Base-by-base conservation (phyloP, 2,329 filamentous ascomycete species). In the Sporothrix protearum region DNA sequence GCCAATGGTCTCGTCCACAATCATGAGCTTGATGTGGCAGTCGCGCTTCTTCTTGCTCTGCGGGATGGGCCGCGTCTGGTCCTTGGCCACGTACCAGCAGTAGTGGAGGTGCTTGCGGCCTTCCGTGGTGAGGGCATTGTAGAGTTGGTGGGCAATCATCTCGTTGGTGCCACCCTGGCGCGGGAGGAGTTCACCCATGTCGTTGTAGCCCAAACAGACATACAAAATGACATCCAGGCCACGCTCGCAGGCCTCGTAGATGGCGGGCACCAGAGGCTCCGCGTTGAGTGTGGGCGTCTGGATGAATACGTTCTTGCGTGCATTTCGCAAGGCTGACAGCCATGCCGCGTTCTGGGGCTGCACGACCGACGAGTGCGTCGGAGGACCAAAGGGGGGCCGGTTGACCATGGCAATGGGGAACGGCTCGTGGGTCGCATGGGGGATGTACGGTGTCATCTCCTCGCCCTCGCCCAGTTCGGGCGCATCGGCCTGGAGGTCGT, bases 221-320 rank as follows among this genome's bases (percentile, higher is more conserved):
- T 92, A 94, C 77, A 88, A 90, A 0, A 86, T 88, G 0, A 94
- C 88, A 68, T 89, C 82, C 0, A 94, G 80, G 0, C 91, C 91
- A 0, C 91, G 83, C 73, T 88, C 84, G n/a, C 89, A 85, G 0
- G 92, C 91, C 2, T 84, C 85, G 0, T 86, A 77, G 3, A 94
- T 85, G 0, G 88, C 89, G 0, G 88, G 85, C 0, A 93, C 76
- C 0, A 94, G 81, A 0, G 88, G 89, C 71, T 87, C 86, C 0
- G 92, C 91, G 76, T 95, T 95, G 49, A 95, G 84, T 28, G 92
- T 91, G 0, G 92, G 92, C 0, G 91, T 90, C 78, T 94, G 91
- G 72, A 95, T 93, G 76, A 94, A 93, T n/a, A 94, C 85, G 36
- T 81, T 84, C 14, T 81, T 81, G 70, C 83, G 79, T 0, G 91